A percentile compares a stretch with the other conserved stretches of the same genome.
Conservation (phyloP, 176 grass and related monocot species). For the Triticum urartu region DNA sequence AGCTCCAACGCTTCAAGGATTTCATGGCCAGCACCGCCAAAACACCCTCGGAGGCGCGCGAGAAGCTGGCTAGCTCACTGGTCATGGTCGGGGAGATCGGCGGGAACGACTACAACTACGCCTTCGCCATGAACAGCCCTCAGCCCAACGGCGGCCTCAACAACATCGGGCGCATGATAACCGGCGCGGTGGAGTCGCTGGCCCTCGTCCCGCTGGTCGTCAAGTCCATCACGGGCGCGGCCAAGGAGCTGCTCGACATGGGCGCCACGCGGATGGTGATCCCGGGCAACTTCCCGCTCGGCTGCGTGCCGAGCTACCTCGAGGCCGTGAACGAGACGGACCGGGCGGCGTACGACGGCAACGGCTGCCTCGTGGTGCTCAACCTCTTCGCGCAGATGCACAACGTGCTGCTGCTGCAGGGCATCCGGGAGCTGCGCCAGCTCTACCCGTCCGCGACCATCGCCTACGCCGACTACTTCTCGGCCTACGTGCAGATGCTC, state of each 20-base stretch:
- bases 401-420: conserved; percentile 50
- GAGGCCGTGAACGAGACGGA: conserved; percentile 37
- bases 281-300: conserved; percentile 77
- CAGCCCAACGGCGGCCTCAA: neutral
- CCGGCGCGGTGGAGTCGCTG: conserved; percentile 38
- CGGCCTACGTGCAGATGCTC: conserved; percentile 63
- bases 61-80: conserved; percentile 32
- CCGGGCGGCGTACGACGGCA: conserved; percentile 32
- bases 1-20: neutral
- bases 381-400: conserved; percentile 65
- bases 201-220: conserved; percentile 61
- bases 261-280: conserved; percentile 52
- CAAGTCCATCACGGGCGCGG: conserved; percentile 33
- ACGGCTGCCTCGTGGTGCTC: conserved; percentile 46
- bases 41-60: neutral
- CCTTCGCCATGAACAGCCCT: conserved; percentile 45
- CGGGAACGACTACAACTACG: conserved; percentile 98
- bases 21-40: conserved; percentile 8
- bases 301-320: conserved; percentile 71
- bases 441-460: conserved; percentile 5
- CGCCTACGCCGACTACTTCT: conserved; percentile 77
- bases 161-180: neutral
- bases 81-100: conserved; percentile 85
- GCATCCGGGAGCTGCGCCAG: conserved; percentile 37
- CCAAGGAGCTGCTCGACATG: conserved; percentile 30